Evolutionary conservation across 129 eudicot species (phyloP).

Genomic region (Flaveria bidentis): DNA sequence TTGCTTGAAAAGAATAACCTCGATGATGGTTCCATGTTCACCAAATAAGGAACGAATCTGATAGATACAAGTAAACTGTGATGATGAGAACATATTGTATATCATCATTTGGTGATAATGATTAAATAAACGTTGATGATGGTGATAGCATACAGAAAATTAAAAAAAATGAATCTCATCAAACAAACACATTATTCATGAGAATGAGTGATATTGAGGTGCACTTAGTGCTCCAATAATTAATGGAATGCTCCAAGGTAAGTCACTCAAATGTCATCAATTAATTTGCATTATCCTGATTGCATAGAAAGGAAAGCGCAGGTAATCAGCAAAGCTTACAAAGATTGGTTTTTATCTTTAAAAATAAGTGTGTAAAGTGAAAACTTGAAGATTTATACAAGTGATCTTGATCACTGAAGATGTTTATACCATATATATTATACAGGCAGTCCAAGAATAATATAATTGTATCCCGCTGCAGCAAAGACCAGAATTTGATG

Average conservation of each 20-base stretch:
- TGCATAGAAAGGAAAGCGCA: background rate
- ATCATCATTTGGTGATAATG: slow-evolving; percentile 13
- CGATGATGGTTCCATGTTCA: slow-evolving; percentile 59
- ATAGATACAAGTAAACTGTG: slow-evolving; percentile 12
- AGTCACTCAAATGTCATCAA: slow-evolving; percentile 12
- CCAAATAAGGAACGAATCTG: slow-evolving; percentile 69
- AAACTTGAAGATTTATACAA: slow-evolving; percentile 20
- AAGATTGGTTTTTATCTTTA: background rate
- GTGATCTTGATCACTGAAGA: background rate
- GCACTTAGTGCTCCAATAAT: slow-evolving; percentile 20
- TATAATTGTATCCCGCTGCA: background rate
- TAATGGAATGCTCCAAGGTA: slow-evolving; percentile 20
- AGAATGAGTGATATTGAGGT: background rate
- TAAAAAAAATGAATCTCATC: background rate
- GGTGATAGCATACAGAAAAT: slow-evolving; percentile 24
- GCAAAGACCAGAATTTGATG: slow-evolving; percentile 9
- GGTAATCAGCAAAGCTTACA: background rate
- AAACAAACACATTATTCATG: slow-evolving; percentile 21
- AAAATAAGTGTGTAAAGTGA: background rate
- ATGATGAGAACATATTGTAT: slow-evolving; percentile 6
- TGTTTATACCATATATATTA: background rate
- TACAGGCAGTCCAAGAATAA: slow-evolving; percentile 5
- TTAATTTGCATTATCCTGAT: background rate
- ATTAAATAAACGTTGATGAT: slow-evolving; percentile 3
- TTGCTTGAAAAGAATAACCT: slow-evolving; percentile 68